phyloP scores from a whole-genome alignment of 306 rosid species.

The Cucurbita ficifolia region DNA sequence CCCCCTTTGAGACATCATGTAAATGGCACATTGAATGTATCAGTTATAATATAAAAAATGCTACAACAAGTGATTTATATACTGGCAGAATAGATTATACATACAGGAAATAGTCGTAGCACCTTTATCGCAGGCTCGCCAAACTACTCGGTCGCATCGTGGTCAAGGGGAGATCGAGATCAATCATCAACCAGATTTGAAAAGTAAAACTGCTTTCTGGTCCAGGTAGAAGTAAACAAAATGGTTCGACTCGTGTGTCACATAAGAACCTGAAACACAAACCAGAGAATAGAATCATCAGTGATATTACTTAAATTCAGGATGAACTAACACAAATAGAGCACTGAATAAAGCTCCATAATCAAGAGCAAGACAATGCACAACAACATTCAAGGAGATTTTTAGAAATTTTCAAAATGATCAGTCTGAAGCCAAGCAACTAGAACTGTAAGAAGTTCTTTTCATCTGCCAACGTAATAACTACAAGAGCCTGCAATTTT shows the following conservation, averaged over 20 bases:
- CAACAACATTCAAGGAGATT: background rate
- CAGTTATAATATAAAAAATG: background rate
- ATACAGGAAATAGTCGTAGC: background rate
- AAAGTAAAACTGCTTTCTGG: constrained; percentile 83
- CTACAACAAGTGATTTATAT: background rate
- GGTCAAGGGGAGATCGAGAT: constrained; percentile 3
- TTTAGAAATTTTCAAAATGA: background rate
- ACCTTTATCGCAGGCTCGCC: background rate
- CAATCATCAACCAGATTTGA: constrained; percentile 60
- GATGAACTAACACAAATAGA: background rate
- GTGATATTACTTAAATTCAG: background rate
- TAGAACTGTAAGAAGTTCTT: too few relatives aligned
- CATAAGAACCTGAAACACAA: constrained; percentile 63
- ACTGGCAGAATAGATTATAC: background rate
- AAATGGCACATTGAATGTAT: background rate
- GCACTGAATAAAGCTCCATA: background rate
- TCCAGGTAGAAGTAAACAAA: constrained; percentile 91
- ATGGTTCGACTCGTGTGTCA: constrained; percentile 96
- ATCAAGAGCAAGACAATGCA: background rate
- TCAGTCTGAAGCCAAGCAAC: background rate
- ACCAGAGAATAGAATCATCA: background rate
- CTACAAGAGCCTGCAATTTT: background rate
- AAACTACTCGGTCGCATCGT: background rate
- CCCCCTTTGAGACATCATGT: background rate
- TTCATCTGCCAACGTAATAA: background rate